Evolutionary conservation across 2,329 filamentous ascomycete species (phyloP), one percentile per base, ranked within the genome.

Genomic region (Thermoascus crustaceus): DNA sequence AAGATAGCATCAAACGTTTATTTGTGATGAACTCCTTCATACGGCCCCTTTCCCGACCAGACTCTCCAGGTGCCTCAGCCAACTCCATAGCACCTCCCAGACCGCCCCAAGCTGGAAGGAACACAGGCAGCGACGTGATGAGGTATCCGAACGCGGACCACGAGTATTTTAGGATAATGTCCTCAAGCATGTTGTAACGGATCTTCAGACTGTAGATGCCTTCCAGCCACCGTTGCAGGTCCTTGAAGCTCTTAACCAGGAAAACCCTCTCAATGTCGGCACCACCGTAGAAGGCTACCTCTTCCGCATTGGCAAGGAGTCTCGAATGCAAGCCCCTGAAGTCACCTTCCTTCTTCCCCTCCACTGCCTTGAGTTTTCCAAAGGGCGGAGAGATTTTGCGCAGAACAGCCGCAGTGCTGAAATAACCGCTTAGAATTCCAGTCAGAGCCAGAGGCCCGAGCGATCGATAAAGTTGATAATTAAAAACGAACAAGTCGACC

Each of bases 1-100:
- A 75, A 10, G 89, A 96, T 20, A 98, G 75, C 91, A 98, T 96
- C 24, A 98, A 79, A 4, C 91, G 80, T 63, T 98, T 96, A 67
- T 98, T 98, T 8, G 91, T 98, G 63, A 98, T 95, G 63, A 98
- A 98, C 21, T 94, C 86, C 66, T 93, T 91, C 85, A 96, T 98
- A 25, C 93, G 85, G 38, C 81, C 79, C 30, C 84, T 77, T 59
- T 94, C 85, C 18, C 82, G 75, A 24, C 54, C 51, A 13, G 53
- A 46, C 4, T 47, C 45, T 23, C 59, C 53, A 3, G 55, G 45
- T 18, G 49, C 46, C 41, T 57, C 52, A 2, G 72, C 62, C 49
- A 84, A 68, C 60, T 94, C 85, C 35, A 79, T 66, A 10, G 73
- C 72, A 24, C 83, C 85, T 30, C 82, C 85, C 21, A 89, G 63